Percentiles rank a stretch among this genome's conserved stretches.
Conservation (phyloP, 2,329 filamentous ascomycete species). For the Aspergillus intermedius region DNA sequence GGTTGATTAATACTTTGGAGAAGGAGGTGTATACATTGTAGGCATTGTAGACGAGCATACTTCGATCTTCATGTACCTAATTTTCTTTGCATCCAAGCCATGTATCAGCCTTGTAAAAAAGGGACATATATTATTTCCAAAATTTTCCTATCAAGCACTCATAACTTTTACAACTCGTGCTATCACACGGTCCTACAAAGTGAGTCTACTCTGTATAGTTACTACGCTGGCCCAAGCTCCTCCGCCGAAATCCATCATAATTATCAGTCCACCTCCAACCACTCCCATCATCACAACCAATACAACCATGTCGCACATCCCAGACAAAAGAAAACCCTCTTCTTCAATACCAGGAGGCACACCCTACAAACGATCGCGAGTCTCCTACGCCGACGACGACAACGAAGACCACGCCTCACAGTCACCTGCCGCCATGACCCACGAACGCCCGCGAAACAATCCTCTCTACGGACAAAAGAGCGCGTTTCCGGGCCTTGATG, state of each 20-base stretch:
- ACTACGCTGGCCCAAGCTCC: conserved; percentile 20
- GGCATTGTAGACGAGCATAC: no score
- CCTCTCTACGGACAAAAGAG: conserved; percentile 65
- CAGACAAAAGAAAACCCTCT: conserved; percentile 28
- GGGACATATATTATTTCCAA: no score
- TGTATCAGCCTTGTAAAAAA: no score
- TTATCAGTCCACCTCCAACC: conserved; percentile 1
- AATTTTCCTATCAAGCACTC: no score
- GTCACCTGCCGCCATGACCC: conserved; percentile 8
- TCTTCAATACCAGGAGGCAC: conserved; percentile 7
- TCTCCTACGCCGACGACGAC: conserved; percentile 23
- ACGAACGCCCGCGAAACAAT: conserved; percentile 47
- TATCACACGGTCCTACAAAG: no score
- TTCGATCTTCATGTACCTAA: no score
- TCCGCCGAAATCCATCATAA: background rate
- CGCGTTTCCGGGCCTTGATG: conserved; percentile 59
- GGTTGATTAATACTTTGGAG: no score
- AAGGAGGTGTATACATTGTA: no score
- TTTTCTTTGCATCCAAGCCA: no score
- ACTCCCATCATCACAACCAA: conserved; percentile 10
- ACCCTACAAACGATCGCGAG: conserved; percentile 25
- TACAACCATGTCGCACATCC: conserved; percentile 17
- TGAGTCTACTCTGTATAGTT: no score
- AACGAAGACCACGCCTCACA: conserved; percentile 18
- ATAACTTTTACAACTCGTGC: no score